Conservation (phyloP, 2,329 filamentous ascomycete genomes). For the Rutstroemia sp. region DNA sequence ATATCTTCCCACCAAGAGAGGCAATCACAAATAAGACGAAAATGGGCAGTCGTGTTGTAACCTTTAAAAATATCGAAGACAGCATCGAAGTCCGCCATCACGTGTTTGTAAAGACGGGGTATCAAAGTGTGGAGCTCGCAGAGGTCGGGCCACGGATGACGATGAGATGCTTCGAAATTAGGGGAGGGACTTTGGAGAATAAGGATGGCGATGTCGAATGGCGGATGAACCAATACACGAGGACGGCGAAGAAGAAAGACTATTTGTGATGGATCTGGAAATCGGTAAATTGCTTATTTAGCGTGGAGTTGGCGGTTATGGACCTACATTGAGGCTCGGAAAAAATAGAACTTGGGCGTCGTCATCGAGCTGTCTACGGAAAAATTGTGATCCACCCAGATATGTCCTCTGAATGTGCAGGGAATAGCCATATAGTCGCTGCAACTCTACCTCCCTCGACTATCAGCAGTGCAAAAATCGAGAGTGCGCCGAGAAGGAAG, state of each 20-base stretch:
- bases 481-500: neutral
- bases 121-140: constrained; percentile 79
- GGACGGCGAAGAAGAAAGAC: constrained; percentile 91
- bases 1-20: constrained; percentile 87
- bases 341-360: constrained; percentile 5
- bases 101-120: constrained; percentile 89
- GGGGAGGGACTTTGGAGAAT: constrained; percentile 84
- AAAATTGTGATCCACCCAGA: constrained; percentile 3
- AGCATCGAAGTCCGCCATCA: constrained; percentile 88
- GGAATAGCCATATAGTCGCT: constrained; percentile 8
- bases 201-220: constrained; percentile 95
- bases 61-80: constrained; percentile 90
- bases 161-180: constrained; percentile 92
- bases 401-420: constrained; percentile 4
- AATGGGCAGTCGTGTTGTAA: constrained; percentile 81
- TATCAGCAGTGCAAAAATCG: constrained; percentile 1
- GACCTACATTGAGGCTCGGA: constrained; percentile 14
- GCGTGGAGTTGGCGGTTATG: constrained; percentile 26
- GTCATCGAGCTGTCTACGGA: constrained; percentile 7
- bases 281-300: constrained; percentile 22
- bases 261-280: constrained; percentile 55
- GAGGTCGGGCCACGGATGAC: constrained; percentile 94
- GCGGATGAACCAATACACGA: constrained; percentile 91
- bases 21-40: constrained; percentile 62
- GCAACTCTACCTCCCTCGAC: constrained; percentile 9